These are phyloP conservation scores for Fusarium subglutinans DNA, from an alignment of 2,329 filamentous ascomycete genomes.

Conservation along the genomic window DNA sequence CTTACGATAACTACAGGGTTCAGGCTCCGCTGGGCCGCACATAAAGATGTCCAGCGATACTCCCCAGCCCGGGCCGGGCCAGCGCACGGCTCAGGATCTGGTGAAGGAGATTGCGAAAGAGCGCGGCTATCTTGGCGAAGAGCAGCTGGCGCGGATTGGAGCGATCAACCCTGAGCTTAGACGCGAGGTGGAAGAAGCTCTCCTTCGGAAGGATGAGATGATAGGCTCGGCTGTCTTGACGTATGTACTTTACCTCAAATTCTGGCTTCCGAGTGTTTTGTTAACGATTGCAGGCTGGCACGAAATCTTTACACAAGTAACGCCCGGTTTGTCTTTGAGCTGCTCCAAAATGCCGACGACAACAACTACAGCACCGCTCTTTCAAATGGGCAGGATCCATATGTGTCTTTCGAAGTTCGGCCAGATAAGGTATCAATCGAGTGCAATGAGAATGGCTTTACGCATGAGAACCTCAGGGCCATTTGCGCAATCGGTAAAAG, in stretches of 20 bases:
- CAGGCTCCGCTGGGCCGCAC: conserved; percentile 5
- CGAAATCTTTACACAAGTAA: conserved; percentile 54
- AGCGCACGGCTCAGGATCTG: conserved; percentile 20
- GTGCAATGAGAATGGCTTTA: conserved; percentile 62
- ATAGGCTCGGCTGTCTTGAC: conserved; percentile 38
- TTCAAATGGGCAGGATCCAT: conserved; percentile 38
- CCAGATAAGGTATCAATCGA: conserved; percentile 54
- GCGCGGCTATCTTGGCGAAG: conserved; percentile 35
- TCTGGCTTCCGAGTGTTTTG: background rate
- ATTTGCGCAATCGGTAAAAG: conserved; percentile 58
- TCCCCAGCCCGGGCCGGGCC: background rate
- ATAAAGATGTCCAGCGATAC: background rate
- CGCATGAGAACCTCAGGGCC: conserved; percentile 51
- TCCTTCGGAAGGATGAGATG: conserved; percentile 37
- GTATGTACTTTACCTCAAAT: conserved; percentile 4
- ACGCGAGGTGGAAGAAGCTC: conserved; percentile 34
- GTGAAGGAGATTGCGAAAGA: conserved; percentile 36
- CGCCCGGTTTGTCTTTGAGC: conserved; percentile 60
- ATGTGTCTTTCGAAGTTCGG: conserved; percentile 49
- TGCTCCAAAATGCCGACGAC: conserved; percentile 66
- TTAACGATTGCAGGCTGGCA: conserved; percentile 47
- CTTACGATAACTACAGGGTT: background rate
- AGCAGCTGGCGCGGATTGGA: conserved; percentile 27
- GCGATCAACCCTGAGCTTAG: conserved; percentile 27
- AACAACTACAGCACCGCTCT: conserved; percentile 50